These are phyloP conservation scores for Candida anutae DNA, from an alignment of 1,139 yeast species.

Conservation along the genomic window DNA sequence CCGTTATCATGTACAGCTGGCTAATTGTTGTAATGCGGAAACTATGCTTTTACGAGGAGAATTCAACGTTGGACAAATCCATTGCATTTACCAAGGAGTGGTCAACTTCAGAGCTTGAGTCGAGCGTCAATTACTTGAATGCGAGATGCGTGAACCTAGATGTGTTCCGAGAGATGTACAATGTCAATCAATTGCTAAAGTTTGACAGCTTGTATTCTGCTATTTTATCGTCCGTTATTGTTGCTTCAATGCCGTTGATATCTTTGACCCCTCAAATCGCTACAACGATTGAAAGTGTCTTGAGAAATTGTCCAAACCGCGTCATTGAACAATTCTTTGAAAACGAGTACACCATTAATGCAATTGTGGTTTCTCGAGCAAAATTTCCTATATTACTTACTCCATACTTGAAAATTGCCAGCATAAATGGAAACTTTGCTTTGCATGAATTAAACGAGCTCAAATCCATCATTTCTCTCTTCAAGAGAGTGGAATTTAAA, in stretches of 20 bases:
- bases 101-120: conserved; percentile 10
- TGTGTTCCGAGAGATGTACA: conserved; percentile 39
- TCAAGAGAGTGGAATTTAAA: conserved; percentile 29
- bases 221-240: conserved; percentile 50
- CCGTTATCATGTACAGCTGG: conserved; percentile 64
- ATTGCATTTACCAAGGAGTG: conserved; percentile 10
- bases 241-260: conserved; percentile 56
- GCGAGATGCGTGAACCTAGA: conserved; percentile 35
- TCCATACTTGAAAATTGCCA: conserved; percentile 55
- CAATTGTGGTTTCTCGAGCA: conserved; percentile 56
- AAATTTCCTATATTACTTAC: conserved; percentile 66
- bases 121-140: conserved; percentile 28
- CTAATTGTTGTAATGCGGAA: conserved; percentile 56
- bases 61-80: conserved; percentile 9
- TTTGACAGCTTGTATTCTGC: conserved; percentile 51
- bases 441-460: conserved; percentile 52
- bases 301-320: conserved; percentile 47
- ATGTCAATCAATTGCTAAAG: conserved; percentile 35
- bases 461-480: conserved; percentile 49
- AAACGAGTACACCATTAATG: conserved; percentile 44
- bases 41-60: conserved; percentile 39
- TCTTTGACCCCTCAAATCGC: conserved; percentile 47
- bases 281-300: conserved; percentile 39
- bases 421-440: conserved; percentile 62
- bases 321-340: conserved; percentile 53